These are phyloP conservation scores for Triticum urartu DNA, from an alignment of 176 grass and related monocot species.

Conservation along the genomic window DNA sequence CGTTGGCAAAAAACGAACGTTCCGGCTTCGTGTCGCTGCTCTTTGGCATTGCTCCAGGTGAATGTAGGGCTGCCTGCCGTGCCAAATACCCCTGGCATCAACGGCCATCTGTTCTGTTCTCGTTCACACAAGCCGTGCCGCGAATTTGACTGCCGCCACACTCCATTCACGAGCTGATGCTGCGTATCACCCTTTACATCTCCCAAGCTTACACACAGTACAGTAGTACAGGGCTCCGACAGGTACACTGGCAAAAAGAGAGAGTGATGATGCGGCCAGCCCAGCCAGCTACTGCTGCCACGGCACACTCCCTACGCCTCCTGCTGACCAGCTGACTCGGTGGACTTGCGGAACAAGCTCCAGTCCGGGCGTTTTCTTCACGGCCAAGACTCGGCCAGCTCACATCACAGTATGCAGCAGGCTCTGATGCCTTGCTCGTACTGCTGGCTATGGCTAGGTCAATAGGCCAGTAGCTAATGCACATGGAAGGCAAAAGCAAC, in stretches of 20 bases:
- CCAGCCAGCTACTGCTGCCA: background rate
- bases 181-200: background rate
- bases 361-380: background rate
- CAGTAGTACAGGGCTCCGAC: too few relatives aligned
- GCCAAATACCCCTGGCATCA: background rate
- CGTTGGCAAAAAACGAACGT: too few relatives aligned
- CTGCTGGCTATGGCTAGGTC: background rate
- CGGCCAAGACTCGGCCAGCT: background rate
- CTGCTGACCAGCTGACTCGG: background rate
- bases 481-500: background rate
- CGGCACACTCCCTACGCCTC: background rate
- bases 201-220: background rate
- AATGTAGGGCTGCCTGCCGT: background rate
- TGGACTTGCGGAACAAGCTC: background rate
- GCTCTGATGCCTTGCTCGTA: background rate
- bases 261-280: background rate
- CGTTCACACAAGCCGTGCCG: background rate
- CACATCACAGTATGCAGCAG: background rate
- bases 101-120: background rate
- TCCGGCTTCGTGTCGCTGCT: too few relatives aligned
- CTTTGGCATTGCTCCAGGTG: background rate
- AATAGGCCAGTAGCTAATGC: background rate
- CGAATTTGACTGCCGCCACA: background rate
- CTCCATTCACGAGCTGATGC: background rate
- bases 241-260: background rate